Base-by-base conservation (phyloP, 345 rosid species). In the Hirschfeldia incana region DNA sequence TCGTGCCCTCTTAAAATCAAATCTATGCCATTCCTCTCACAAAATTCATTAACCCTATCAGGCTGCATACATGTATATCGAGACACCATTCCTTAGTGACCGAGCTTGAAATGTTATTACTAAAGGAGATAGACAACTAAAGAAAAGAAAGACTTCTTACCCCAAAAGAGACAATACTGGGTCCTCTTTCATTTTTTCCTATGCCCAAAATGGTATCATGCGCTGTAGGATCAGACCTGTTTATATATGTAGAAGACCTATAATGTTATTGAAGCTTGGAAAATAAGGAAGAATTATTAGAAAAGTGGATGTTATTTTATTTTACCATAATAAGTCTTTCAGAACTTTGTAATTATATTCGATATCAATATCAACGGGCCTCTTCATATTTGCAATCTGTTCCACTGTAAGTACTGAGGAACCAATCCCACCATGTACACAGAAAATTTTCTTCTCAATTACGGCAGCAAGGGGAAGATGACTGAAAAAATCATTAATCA, bases 161-260 rank as follows among this genome's bases (percentile, higher is more conserved):
- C 92, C 98, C 98, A 67, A 94, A 94, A 3, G 97, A 84, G 85
- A 85, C 90, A 33, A 92, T 85, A 76, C 85, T 85, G 1, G 87
- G 84, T 65, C 98, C 98, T 86, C 97, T 92, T 8, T 88, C 77
- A 83, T 88, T 94, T 42, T 83, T 83, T 83, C 83, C 76, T 87
- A 94, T 83, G 44, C 98, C 98, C 81, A 87, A 88, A 29, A 94
- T 13, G 69, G 88, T 85, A 72, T 94, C 97, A 69, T 89, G 86
- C 73, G 78, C 86, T 3, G 98, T 91, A 8, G 98, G 98, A 85
- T 94, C 98, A n/a, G 98, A 92, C 97, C 98, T 94, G 89, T 51
- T 77, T 57, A 11, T 39, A 42, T 11, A 42, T 11, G 27, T 5
- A 42, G 27, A 53, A 67, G 4, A 42, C 13, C 32, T 29, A 32